Evolutionary conservation across 306 rosid genomes (phyloP).

Genomic region (Cucurbita moschata): DNA sequence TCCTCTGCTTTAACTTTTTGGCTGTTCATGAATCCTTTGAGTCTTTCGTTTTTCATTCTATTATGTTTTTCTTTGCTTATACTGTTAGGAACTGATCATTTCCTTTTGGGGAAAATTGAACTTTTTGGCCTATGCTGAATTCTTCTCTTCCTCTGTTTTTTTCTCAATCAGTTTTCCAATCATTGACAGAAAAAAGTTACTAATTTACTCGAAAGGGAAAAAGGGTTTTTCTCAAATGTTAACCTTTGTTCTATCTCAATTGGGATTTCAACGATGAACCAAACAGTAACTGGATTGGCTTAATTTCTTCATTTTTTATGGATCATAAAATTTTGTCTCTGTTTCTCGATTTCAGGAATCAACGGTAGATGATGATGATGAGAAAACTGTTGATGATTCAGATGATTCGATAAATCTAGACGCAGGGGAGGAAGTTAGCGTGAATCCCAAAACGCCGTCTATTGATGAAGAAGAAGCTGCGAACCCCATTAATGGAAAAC

Average conservation of each 20-base stretch:
- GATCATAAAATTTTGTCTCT: not conserved
- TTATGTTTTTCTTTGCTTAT: not conserved
- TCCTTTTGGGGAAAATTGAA: not conserved
- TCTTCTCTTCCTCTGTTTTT: not conserved
- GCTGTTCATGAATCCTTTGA: not conserved
- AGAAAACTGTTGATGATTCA: not conserved
- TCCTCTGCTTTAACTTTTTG: not conserved
- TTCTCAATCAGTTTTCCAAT: not conserved
- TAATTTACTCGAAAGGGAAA: not conserved
- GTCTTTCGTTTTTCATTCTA: not conserved
- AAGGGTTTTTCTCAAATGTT: not conserved
- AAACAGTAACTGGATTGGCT: not conserved
- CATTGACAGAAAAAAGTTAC: not conserved
- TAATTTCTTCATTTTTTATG: not conserved
- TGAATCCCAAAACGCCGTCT: slow-evolving; percentile 46
- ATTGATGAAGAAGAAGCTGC: slow-evolving; percentile 40
- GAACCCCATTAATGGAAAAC: slow-evolving; percentile 17
- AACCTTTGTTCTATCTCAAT: not conserved
- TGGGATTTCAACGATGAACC: not conserved
- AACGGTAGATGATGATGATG: not conserved
- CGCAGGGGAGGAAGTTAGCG: slow-evolving; percentile 5
- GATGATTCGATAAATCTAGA: slow-evolving; percentile 21
- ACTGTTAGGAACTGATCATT: not conserved
- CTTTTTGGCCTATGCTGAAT: not conserved
- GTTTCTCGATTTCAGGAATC: slow-evolving; percentile 27